Evolutionary conservation across 2,329 filamentous ascomycete genomes (phyloP).

Genomic region (Apiospora arundinis): DNA sequence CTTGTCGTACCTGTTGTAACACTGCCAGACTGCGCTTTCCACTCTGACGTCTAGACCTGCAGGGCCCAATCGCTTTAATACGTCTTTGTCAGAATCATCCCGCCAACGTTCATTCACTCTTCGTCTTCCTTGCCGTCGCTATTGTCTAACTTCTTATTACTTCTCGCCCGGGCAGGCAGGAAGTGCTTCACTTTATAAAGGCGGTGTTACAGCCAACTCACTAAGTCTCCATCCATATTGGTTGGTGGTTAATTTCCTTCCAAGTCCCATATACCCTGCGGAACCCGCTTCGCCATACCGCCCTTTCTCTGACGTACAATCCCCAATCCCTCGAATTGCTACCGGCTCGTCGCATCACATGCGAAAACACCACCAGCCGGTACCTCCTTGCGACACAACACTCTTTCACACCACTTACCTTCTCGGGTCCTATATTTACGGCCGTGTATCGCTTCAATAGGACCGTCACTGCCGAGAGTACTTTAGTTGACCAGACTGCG

Average conservation of each 20-base stretch:
- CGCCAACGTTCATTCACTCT: neutral
- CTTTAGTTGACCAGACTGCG: neutral
- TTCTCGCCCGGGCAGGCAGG: neutral
- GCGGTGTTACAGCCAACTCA: neutral
- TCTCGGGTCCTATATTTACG: neutral
- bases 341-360: neutral
- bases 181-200: neutral
- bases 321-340: neutral
- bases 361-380: neutral
- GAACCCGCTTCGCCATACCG: neutral
- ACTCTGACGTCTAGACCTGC: constrained; percentile 10
- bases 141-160: neutral
- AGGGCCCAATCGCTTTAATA: constrained; percentile 11
- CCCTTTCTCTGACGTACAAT: neutral
- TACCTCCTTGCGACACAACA: neutral
- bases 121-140: neutral
- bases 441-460: neutral
- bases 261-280: neutral
- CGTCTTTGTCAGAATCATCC: constrained; percentile 8
- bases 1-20: constrained; percentile 6
- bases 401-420: neutral
- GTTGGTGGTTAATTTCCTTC: neutral
- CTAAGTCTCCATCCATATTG: neutral
- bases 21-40: neutral
- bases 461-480: neutral